phyloP scores from a whole-genome alignment of 345 rosid species.

The Citrus sinensis region DVS_A1.0 CM039168.1:21343001-21343500 shows the following conservation, averaged over 20 bases:
- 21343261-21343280: too few species aligned
- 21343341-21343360: too few species aligned
- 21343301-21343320: too few species aligned
- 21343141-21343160: constrained; percentile 11
- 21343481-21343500: too few species aligned
- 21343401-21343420: too few species aligned
- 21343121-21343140: constrained; percentile 5
- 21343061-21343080: constrained; percentile 94
- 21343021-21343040: constrained; percentile 88
- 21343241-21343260: constrained; percentile 40
- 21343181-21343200: neutral
- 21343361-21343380: too few species aligned
- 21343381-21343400: too few species aligned
- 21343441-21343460: too few species aligned
- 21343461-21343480: too few species aligned
- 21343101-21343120: constrained; percentile 93
- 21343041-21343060: constrained; percentile 83
- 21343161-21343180: neutral
- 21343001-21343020: neutral
- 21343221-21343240: constrained; percentile 1
- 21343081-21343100: constrained; percentile 92
- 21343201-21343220: constrained; percentile 8
- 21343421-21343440: too few species aligned
- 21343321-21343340: too few species aligned
- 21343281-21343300: too few species aligned